Evolutionary conservation across 352 stramenopile genomes (phyloP).

Genomic region (Phytophthora sojae): DNA sequence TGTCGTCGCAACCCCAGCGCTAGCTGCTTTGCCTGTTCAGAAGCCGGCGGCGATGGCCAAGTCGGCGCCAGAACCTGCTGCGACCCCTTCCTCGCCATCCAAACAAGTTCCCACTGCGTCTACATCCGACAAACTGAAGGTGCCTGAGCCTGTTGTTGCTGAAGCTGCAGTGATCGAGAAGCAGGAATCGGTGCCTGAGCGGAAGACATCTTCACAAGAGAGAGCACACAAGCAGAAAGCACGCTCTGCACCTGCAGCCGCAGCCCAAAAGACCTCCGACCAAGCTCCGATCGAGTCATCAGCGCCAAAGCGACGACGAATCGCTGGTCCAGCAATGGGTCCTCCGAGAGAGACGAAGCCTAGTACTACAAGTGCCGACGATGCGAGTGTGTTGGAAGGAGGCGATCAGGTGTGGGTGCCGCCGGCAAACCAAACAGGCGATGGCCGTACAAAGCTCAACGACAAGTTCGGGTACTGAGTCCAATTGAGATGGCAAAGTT

Average conservation of each 20-base stretch:
- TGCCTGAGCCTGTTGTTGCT: background rate
- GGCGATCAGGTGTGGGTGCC: slow-evolving; percentile 85
- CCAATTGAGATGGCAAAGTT: slow-evolving; percentile 13
- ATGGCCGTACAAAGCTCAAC: slow-evolving; percentile 85
- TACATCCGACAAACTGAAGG: slow-evolving; percentile 4
- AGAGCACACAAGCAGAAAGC: slow-evolving; percentile 10
- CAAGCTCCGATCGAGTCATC: slow-evolving; percentile 3
- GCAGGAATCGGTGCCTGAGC: background rate
- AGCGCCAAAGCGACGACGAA: slow-evolving; percentile 46
- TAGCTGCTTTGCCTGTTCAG: slow-evolving; percentile 40
- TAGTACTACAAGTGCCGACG: background rate
- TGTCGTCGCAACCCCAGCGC: slow-evolving; percentile 58
- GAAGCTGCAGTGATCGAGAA: background rate
- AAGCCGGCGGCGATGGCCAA: slow-evolving; percentile 12
- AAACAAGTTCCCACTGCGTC: background rate
- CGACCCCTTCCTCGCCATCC: background rate
- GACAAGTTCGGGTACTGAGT: slow-evolving; percentile 89
- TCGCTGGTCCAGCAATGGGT: slow-evolving; percentile 46
- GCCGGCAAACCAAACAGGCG: slow-evolving; percentile 80
- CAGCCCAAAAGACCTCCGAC: background rate
- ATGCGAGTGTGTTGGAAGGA: slow-evolving; percentile 62
- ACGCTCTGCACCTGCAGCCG: slow-evolving; percentile 2
- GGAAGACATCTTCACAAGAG: background rate
- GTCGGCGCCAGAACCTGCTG: background rate
- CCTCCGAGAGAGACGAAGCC: slow-evolving; percentile 15